A percentile compares a stretch with the other conserved stretches of the same genome.
phyloP scores from a whole-genome alignment of 306 rosid genomes.

The Lablab purpureus region DNA sequence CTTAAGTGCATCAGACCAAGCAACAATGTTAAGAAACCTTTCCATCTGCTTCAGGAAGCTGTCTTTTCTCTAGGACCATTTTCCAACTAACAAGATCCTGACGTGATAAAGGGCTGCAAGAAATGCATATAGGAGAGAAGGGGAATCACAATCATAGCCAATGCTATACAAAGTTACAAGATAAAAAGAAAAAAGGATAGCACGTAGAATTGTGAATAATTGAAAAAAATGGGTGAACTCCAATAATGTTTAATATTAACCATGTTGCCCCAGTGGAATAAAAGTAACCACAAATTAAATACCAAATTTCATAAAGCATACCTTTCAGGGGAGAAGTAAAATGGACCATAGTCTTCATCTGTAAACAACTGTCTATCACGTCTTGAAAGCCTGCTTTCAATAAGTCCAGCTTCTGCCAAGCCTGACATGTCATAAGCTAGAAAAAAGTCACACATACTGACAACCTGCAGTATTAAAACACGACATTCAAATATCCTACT shows the following conservation, averaged over 20 bases:
- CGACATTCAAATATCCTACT: slow-evolving; percentile 22
- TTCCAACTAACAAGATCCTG: slow-evolving; percentile 89
- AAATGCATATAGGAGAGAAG: slow-evolving; percentile 35
- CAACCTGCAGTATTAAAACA: slow-evolving; percentile 1
- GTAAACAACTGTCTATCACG: slow-evolving; percentile 57
- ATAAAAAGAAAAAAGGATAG: slow-evolving; percentile 9
- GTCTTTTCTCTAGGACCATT: slow-evolving; percentile 74
- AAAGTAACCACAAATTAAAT: slow-evolving; percentile 13
- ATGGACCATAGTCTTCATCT: slow-evolving; percentile 60
- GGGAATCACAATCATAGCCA: neutral
- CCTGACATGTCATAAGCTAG: slow-evolving; percentile 54
- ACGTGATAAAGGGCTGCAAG: slow-evolving; percentile 75
- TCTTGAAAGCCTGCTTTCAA: slow-evolving; percentile 79
- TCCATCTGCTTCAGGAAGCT: slow-evolving; percentile 73
- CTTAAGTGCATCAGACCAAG: slow-evolving; percentile 23
- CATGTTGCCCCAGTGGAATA: neutral
- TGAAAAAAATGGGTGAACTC: neutral
- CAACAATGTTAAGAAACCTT: slow-evolving; percentile 58
- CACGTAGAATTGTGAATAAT: neutral
- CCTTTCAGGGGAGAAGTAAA: slow-evolving; percentile 76
- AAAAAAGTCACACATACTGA: neutral
- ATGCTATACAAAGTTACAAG: neutral
- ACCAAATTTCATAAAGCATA: slow-evolving; percentile 42
- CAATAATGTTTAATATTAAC: neutral
- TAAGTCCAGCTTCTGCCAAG: slow-evolving; percentile 91